Conservation (phyloP, 169 alveolate species). For the Babesia caballi region DNA sequence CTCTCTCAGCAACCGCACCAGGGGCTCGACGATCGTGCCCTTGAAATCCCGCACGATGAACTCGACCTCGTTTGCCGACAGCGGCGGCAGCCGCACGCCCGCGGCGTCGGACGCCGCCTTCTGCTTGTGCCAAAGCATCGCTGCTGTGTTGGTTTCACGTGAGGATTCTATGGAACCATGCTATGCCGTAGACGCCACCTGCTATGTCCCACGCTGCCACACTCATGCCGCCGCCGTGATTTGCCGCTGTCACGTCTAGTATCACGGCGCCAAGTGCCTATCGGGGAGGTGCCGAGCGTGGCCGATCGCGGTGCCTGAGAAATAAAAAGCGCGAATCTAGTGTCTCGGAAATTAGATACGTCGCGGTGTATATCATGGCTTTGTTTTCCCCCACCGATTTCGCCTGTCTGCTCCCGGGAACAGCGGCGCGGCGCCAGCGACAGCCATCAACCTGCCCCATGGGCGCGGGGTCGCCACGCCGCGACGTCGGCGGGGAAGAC, state of each 20-base stretch:
- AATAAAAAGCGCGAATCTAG: background rate
- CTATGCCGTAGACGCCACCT: background rate
- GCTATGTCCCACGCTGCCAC: background rate
- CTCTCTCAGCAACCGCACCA: conserved; percentile 1
- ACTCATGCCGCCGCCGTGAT: background rate
- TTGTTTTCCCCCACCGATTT: background rate
- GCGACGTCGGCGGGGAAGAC: no score
- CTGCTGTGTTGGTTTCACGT: background rate
- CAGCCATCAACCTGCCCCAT: conserved; percentile 19
- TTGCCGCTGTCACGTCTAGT: background rate
- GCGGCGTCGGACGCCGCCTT: conserved; percentile 6
- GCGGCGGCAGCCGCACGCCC: conserved; percentile 39
- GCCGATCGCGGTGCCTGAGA: background rate
- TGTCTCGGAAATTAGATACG: background rate
- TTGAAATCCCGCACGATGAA: conserved; percentile 28
- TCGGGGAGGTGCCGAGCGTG: background rate
- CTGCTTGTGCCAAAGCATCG: conserved; percentile 11
- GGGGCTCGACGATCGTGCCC: conserved; percentile 25
- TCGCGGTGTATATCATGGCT: background rate
- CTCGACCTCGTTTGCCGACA: conserved; percentile 47
- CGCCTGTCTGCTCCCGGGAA: background rate
- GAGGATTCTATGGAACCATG: background rate
- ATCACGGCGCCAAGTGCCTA: background rate
- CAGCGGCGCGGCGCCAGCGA: background rate
- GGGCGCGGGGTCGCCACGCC: background rate